phyloP scores from a whole-genome alignment of 805 yeast genomes.

The Komagataella populi region DNA sequence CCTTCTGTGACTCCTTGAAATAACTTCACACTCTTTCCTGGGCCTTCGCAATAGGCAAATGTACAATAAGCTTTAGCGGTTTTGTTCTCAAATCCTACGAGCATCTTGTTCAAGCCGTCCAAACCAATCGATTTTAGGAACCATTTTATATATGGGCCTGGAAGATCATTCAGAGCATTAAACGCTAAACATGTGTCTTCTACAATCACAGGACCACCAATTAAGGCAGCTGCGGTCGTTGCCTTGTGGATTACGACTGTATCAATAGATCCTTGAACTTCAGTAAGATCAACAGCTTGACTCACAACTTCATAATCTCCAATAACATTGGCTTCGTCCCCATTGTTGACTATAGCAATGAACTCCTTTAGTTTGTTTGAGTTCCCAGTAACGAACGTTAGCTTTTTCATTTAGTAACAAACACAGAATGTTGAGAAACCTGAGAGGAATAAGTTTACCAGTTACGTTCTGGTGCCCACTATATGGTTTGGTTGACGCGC shows the following conservation, averaged over 20 bases:
- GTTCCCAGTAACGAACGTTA: conserved; percentile 36
- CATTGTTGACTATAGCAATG: conserved; percentile 40
- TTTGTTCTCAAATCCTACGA: conserved; percentile 72
- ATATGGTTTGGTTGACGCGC: neutral
- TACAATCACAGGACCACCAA: conserved; percentile 74
- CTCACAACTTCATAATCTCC: conserved; percentile 44
- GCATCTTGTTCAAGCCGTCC: conserved; percentile 62
- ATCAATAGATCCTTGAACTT: conserved; percentile 78
- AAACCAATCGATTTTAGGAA: conserved; percentile 67
- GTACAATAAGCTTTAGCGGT: conserved; percentile 84
- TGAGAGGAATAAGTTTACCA: too few relatives aligned
- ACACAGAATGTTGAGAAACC: neutral
- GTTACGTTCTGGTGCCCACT: neutral
- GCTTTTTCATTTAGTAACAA: neutral
- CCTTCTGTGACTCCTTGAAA: conserved; percentile 86
- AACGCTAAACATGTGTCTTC: conserved; percentile 92
- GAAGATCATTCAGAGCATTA: conserved; percentile 64
- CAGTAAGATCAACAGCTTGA: conserved; percentile 68
- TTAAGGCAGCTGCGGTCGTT: conserved; percentile 46
- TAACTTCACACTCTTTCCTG: conserved; percentile 55
- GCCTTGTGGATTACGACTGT: conserved; percentile 78
- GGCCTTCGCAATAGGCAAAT: conserved; percentile 80
- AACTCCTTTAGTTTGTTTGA: conserved; percentile 82
- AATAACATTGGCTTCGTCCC: conserved; percentile 19
- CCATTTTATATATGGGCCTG: conserved; percentile 92